These are phyloP conservation scores for Xylaria sp. DNA, from an alignment of 2,329 filamentous ascomycete genomes.

Conservation along the genomic window DNA sequence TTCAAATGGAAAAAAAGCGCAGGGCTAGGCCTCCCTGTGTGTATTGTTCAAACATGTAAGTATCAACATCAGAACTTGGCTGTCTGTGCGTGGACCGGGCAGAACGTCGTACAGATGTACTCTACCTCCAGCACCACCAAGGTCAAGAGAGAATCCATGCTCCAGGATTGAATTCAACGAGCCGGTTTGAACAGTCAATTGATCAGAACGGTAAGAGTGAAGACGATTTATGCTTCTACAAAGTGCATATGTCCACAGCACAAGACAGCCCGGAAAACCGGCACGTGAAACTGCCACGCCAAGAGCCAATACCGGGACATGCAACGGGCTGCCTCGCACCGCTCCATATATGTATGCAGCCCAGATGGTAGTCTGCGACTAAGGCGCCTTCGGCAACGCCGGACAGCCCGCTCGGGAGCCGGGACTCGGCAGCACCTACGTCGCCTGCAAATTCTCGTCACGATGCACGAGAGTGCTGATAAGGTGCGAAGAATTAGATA, in stretches of 20 bases:
- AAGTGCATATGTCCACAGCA: not conserved
- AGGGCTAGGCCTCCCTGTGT: not conserved
- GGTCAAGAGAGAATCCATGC: not conserved
- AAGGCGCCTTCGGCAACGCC: conserved; percentile 23
- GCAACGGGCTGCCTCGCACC: conserved; percentile 30
- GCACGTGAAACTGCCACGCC: conserved; percentile 28
- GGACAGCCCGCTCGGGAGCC: conserved; percentile 16
- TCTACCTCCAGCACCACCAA: not conserved
- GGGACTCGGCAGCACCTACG: conserved; percentile 25
- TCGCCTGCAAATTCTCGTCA: not conserved
- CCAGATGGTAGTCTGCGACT: conserved; percentile 4
- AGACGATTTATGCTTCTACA: not conserved
- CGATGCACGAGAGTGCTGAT: not conserved
- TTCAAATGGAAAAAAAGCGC: not conserved
- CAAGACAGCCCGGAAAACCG: conserved; percentile 31
- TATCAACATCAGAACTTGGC: not conserved
- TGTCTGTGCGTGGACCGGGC: not conserved
- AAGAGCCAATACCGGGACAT: conserved; percentile 26
- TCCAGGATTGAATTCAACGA: not conserved
- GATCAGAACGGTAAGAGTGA: conserved; percentile 2
- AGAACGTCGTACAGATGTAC: not conserved
- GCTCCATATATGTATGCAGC: conserved; percentile 20
- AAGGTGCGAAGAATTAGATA: not conserved
- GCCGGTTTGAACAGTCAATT: not conserved
- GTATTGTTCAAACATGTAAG: not conserved